Conservation (phyloP, 1,284 basidiomycete genomes). For the Ganoderma boninense region DNA sequence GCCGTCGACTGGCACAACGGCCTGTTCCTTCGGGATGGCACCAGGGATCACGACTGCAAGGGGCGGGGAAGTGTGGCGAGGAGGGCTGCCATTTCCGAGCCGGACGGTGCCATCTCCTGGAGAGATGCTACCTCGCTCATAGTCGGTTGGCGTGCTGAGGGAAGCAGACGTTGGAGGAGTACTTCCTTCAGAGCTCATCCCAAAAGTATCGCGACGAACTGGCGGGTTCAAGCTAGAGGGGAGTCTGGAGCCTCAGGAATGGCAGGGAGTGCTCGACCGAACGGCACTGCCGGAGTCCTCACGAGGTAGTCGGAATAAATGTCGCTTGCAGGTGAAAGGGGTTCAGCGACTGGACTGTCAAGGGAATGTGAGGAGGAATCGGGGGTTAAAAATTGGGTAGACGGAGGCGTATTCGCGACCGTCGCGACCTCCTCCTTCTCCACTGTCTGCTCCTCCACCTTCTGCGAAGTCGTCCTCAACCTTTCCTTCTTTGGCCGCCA, state of each 20-base stretch:
- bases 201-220: constrained; percentile 24
- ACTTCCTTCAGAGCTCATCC: constrained; percentile 20
- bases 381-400: constrained; percentile 23
- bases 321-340: constrained; percentile 32
- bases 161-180: constrained; percentile 26
- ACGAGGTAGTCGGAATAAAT: constrained; percentile 27
- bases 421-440: constrained; percentile 7
- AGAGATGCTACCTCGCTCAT: constrained; percentile 18
- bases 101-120: constrained; percentile 20
- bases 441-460: background rate
- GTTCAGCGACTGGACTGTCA: constrained; percentile 25
- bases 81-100: constrained; percentile 15
- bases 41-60: constrained; percentile 28
- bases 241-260: constrained; percentile 32
- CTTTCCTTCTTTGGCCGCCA: constrained; percentile 21
- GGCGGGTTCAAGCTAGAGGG: constrained; percentile 10
- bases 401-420: constrained; percentile 9
- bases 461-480: constrained; percentile 6
- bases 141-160: constrained; percentile 23
- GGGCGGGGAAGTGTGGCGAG: constrained; percentile 24
- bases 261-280: constrained; percentile 29
- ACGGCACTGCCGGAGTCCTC: constrained; percentile 18
- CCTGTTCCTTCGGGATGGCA: constrained; percentile 11
- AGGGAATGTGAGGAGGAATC: constrained; percentile 13
- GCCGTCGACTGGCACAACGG: constrained; percentile 1